These are phyloP conservation scores for Suillus americanus DNA, from an alignment of 768 basidiomycete genomes.

Conservation along the genomic window DNA sequence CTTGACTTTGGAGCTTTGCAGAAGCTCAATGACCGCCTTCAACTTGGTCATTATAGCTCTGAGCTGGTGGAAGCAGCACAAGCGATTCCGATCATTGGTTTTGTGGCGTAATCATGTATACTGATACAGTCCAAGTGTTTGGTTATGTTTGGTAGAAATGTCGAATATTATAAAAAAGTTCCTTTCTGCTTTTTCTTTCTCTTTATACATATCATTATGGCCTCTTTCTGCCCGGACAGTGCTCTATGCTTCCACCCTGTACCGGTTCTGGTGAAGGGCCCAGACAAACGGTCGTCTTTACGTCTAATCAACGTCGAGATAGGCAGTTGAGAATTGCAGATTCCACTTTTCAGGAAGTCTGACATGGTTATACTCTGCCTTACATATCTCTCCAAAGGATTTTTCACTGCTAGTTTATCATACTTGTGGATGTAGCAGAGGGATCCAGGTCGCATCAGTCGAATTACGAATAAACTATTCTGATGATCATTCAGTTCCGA, in stretches of 20 bases:
- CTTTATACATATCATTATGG: slow-evolving; percentile 31
- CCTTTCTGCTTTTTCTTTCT: background rate
- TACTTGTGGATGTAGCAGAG: background rate
- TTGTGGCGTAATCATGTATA: slow-evolving; percentile 14
- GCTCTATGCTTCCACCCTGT: slow-evolving; percentile 55
- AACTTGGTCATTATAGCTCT: slow-evolving; percentile 39
- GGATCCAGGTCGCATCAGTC: background rate
- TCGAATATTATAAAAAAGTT: slow-evolving; percentile 29
- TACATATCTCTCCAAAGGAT: slow-evolving; percentile 20
- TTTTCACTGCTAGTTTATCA: background rate
- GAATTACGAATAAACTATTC: background rate
- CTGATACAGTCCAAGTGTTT: slow-evolving; percentile 20
- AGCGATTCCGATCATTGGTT: background rate
- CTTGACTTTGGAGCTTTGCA: slow-evolving; percentile 64
- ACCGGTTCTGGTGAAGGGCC: slow-evolving; percentile 83
- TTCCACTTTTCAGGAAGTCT: slow-evolving; percentile 28
- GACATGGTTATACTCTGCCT: slow-evolving; percentile 36
- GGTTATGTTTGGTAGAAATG: slow-evolving; percentile 25
- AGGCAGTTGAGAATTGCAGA: slow-evolving; percentile 47
- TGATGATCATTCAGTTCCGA: background rate
- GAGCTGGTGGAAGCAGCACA: slow-evolving; percentile 4
- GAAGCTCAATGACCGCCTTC: slow-evolving; percentile 46
- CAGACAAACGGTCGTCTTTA: slow-evolving; percentile 47
- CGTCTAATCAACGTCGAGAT: slow-evolving; percentile 57
- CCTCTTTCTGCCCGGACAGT: slow-evolving; percentile 82